A percentile compares a stretch with the other conserved stretches of the same genome.
These are phyloP conservation scores for Cyclospora cayetanensis DNA, from an alignment of 169 alveolate species.

Conservation along the genomic window DNA sequence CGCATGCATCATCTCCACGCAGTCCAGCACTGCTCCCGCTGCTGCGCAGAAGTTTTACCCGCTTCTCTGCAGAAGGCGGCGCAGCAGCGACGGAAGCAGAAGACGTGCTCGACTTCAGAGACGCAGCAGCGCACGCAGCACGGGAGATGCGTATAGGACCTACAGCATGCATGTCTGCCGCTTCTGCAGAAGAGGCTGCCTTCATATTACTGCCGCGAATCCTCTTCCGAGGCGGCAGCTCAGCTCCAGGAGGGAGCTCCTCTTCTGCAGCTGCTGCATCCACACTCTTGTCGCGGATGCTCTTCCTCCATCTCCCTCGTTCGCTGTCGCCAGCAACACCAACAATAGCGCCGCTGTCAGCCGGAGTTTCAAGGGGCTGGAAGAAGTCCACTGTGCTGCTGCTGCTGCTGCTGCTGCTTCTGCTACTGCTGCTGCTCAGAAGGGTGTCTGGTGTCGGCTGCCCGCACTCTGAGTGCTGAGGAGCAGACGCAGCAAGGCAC, in stretches of 20 bases:
- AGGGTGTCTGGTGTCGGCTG: too few relatives aligned
- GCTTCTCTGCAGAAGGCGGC: not conserved
- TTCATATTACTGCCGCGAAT: not conserved
- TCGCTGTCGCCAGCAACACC: too few relatives aligned
- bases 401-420: conserved; percentile 7
- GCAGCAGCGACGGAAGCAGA: not conserved
- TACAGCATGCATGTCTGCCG: not conserved
- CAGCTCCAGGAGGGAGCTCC: not conserved
- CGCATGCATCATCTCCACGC: not conserved
- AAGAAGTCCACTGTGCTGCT: not conserved
- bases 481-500: too few relatives aligned
- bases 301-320: too few relatives aligned
- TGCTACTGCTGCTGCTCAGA: not conserved
- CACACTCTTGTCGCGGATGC: too few relatives aligned
- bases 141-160: too few relatives aligned
- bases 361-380: too few relatives aligned
- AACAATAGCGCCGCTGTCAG: too few relatives aligned
- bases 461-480: too few relatives aligned
- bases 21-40: not conserved
- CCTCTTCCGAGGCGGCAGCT: not conserved
- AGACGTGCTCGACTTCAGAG: not conserved
- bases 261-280: too few relatives aligned
- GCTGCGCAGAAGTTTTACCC: not conserved
- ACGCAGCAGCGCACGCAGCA: not conserved
- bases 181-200: not conserved